A percentile compares a stretch with the other conserved stretches of the same genome.
Evolutionary conservation across 106 monocot genomes (phyloP).

Genomic region (Dioscorea zingiberensis): DNA sequence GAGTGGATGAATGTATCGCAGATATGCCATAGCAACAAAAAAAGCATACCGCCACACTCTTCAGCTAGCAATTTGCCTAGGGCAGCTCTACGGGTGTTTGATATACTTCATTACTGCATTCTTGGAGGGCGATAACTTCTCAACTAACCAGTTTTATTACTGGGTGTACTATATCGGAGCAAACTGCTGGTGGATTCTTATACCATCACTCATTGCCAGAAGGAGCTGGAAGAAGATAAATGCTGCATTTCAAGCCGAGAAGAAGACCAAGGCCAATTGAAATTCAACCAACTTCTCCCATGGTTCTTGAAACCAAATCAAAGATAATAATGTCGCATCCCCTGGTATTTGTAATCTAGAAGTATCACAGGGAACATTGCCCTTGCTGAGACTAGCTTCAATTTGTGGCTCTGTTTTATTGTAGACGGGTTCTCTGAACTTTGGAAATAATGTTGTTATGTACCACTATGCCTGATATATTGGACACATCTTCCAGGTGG

Average conservation of each 20-base stretch:
- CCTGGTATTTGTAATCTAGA: too few species aligned
- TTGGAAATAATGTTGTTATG: too few species aligned
- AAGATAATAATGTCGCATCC: too few species aligned
- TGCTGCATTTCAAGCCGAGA: constrained; percentile 23
- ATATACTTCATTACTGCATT: constrained; percentile 73
- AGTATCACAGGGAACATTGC: too few species aligned
- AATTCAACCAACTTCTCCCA: too few species aligned
- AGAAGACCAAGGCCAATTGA: constrained; percentile 22
- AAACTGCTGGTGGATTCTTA: constrained; percentile 66
- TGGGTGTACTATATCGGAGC: constrained; percentile 85
- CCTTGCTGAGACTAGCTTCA: too few species aligned
- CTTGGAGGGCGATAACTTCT: constrained; percentile 79
- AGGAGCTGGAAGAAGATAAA: constrained; percentile 85
- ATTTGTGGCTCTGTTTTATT: too few species aligned
- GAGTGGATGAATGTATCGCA: constrained; percentile 7
- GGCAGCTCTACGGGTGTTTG: constrained; percentile 89
- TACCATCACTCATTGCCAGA: constrained; percentile 63
- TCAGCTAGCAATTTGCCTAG: constrained; percentile 67
- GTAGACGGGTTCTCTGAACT: too few species aligned
- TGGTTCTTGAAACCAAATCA: too few species aligned
- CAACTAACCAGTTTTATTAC: constrained; percentile 49
- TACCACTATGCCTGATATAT: too few species aligned
- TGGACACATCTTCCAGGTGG: too few species aligned
- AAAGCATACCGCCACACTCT: constrained; percentile 75
- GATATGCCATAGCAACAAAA: constrained; percentile 69